Base-by-base conservation (phyloP, 139 green algal genomes). In the Nannochloris sp. region DNA sequence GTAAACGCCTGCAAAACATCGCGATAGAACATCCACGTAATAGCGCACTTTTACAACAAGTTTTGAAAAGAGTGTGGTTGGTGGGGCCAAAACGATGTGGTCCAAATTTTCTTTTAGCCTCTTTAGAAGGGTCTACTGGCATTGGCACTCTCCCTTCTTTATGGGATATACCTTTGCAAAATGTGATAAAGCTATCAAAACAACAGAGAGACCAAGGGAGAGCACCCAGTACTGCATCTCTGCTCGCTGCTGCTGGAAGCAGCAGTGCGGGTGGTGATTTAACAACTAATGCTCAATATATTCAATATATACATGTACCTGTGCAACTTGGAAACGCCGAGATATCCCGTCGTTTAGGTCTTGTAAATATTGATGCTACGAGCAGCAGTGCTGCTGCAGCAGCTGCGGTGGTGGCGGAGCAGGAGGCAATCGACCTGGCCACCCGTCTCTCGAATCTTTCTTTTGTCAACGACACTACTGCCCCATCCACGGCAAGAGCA, bases 71-170 rank as follows among this genome's bases (percentile, higher is more conserved):
- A 1, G 78, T 83, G 0, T 98, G 93, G 93, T 48, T 83, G 37
- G 67, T 97, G 65, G 93, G 93, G 2, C 92, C 93, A 3, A 76
- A 81, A 23, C 72, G 76, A 10, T 66, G 73, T 0, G 93, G 93
- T 0, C 85, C 93, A 23, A 95, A 95, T 76, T 4, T 96, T 31
- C 81, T 97, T 19, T 75, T 97, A 7, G 48, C 66, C 15, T 34
- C n/a, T n/a, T n/a, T n/a, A n/a, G n/a, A n/a, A n/a, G n/a, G n/a
- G n/a, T n/a, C n/a, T n/a, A n/a, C n/a, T n/a, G n/a, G n/a, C n/a
- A 45, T 46, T 14, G 51, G 10, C 42, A 19, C 19, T 19, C 42
- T 19, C 36, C 4, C 23, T 0, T 65, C 46, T 44, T 72, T 89
- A 10, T 90, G 85, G 60, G 71, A 79, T 31, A 53, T 76, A 44